Evolutionary conservation across 371 early-diverging fungal genomes (phyloP), one percentile per base, ranked within the genome.

Genomic region (Capillidium rhysosporum): DNA sequence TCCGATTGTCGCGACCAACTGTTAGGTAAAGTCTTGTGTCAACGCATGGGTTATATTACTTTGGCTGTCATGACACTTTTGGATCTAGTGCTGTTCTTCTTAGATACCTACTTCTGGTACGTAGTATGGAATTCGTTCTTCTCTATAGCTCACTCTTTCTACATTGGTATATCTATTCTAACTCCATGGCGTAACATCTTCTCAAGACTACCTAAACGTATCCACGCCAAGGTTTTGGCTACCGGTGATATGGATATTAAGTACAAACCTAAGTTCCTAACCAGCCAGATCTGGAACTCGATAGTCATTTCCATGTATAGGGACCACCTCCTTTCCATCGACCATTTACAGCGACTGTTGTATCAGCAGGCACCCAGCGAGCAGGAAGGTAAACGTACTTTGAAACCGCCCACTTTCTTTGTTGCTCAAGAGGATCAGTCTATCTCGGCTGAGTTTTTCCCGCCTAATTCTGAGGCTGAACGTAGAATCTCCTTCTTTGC

Each of bases 71-170:
- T 90, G 83, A 75, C 86, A 62, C 61, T 85, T 49, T 73, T 84
- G 56, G 80, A 86, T 55, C 57, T 86, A 38, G 69, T 80, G 4
- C 71, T 91, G 18, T 89, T 83, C 64, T 88, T 89, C 65, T 64
- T 89, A 60, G 90, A 89, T 56, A 89, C 90, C 0, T 91, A 89
- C 58, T 69, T 91, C 39, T 91, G 92, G 90, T 91, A 86, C 61
- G 82, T 87, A 40, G 79, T 86, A 47, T 86, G 83, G 82, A 86
- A 81, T 65, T 79, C 82, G 1, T 62, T 82, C 38, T 82, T 86
- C 51, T 86, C 87, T 0, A 83, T 86, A 18, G 74, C 76, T 20
- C 71, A 78, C 40, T 80, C 89, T 0, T 83, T 90, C 52, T 77
- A 82, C 51, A 73, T 83, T 14, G 91, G 87, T 38, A 73, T 86